Evolutionary conservation across 2,329 filamentous ascomycete species (phyloP).

Genomic region (Fusarium protoensiforme): DNA sequence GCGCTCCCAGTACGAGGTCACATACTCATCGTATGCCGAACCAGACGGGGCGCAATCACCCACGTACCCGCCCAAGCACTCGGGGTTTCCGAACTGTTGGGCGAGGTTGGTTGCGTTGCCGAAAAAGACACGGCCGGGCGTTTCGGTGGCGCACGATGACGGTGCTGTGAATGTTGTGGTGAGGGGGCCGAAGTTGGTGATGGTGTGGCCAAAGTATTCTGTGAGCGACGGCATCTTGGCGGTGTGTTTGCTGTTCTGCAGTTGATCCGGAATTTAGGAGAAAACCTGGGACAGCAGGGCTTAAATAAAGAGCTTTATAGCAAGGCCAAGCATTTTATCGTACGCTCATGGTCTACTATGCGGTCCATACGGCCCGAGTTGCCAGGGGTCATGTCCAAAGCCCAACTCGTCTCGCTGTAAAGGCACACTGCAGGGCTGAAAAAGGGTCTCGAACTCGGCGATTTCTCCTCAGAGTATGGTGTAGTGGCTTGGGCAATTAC

Average conservation of each 20-base stretch:
- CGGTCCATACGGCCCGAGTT: neutral
- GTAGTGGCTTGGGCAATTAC: neutral
- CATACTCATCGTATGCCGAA: conserved; percentile 15
- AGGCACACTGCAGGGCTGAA: neutral
- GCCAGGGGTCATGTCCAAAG: neutral
- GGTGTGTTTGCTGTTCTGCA: neutral
- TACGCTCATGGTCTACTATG: neutral
- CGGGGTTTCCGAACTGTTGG: neutral
- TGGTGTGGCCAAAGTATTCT: conserved; percentile 27
- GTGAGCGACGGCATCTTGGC: conserved; percentile 41
- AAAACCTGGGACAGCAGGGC: neutral
- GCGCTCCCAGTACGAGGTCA: neutral
- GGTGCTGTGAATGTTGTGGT: conserved; percentile 45
- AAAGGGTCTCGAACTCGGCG: neutral
- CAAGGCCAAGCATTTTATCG: neutral
- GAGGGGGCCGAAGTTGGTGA: conserved; percentile 46
- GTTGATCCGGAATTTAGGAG: neutral
- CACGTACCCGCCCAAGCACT: conserved; percentile 2
- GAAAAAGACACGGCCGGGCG: conserved; percentile 9
- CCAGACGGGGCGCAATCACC: conserved; percentile 40
- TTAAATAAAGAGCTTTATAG: neutral
- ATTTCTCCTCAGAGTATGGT: conserved; percentile 6
- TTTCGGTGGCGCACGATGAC: conserved; percentile 30
- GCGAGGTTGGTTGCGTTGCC: neutral
- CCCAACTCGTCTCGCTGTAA: neutral